Evolutionary conservation across 768 basidiomycete genomes (phyloP).

Genomic region (Ephemerocybe angulata): DNA sequence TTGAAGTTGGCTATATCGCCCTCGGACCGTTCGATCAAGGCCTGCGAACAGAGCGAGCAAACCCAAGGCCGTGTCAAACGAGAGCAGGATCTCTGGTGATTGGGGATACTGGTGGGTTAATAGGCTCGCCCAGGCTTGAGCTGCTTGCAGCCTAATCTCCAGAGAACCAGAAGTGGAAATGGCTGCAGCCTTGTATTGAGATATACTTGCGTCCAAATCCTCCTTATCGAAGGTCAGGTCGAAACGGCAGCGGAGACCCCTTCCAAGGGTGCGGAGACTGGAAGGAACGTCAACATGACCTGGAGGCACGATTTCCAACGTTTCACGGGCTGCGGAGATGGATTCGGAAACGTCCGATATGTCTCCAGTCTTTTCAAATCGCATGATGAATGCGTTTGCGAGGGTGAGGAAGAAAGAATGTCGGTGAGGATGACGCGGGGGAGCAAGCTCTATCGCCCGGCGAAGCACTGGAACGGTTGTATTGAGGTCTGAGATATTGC

Average conservation of each 20-base stretch:
- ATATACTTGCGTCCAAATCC: no score
- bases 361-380: neutral
- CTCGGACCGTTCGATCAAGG: constrained; percentile 3
- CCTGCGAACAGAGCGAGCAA: constrained; percentile 4
- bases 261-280: neutral
- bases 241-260: no score
- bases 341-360: neutral
- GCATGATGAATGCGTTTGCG: neutral
- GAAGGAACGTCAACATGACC: neutral
- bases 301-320: neutral
- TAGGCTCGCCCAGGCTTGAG: neutral
- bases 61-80: neutral
- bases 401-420: neutral
- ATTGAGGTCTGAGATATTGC: neutral
- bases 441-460: neutral
- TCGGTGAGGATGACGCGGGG: neutral
- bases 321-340: neutral
- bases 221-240: no score
- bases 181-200: no score
- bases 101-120: neutral
- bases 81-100: neutral
- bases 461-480: neutral
- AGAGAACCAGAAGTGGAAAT: no score
- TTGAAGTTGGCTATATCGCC: neutral
- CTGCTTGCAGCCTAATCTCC: neutral